Evolutionary conservation across 495 filamentous ascomycete species (phyloP), one percentile per base, ranked within the genome.

Genomic region (Tuber calosporum): DNA sequence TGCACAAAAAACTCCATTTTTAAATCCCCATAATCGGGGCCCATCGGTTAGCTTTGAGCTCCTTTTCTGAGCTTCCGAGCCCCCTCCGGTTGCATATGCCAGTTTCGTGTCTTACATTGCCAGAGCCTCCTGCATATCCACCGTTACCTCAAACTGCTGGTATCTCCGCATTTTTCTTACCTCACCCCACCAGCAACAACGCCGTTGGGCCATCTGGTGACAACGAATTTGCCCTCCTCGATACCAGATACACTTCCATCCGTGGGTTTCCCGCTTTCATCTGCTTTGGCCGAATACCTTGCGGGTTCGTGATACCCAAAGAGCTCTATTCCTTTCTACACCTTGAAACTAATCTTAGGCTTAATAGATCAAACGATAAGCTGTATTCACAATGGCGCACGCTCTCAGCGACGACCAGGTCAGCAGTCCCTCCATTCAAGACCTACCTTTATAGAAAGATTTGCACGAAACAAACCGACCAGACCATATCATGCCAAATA

Each of bases 321-420:
- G n/a, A 15, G n/a, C n/a, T 30, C 53, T 4, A 58, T 58, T 58
- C n/a, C n/a, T 58, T 58, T 30, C 48, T 8, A 62, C 53, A 15
- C 26, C 26, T 34, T 34, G 53, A 34, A 62, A 17, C 26, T 26
- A 30, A 19, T 34, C 26, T 62, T 62, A 19, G 34, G 53, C 19
- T 62, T 34, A 62, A 62, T 62, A 11, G n/a, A 43, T 66, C n/a
- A 43, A 66, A 48, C 34, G 40, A 39, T 34, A 39, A 43, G 8
- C 53, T 34, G 72, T 78, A 69, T 74, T 82, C 87, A 91, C 86
- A 77, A 98, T 97, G 94, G 94, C 94, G 83, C 93, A 96, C 89
- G 90, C 93, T 83, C 90, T 98, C 84, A 96, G 93, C 83, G 94
- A 98, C 86, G 94, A 97, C 84, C 94, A 97, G 90, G 94, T 93